phyloP scores from a whole-genome alignment of 768 basidiomycete species.

The Lentinula detonsa region DNA sequence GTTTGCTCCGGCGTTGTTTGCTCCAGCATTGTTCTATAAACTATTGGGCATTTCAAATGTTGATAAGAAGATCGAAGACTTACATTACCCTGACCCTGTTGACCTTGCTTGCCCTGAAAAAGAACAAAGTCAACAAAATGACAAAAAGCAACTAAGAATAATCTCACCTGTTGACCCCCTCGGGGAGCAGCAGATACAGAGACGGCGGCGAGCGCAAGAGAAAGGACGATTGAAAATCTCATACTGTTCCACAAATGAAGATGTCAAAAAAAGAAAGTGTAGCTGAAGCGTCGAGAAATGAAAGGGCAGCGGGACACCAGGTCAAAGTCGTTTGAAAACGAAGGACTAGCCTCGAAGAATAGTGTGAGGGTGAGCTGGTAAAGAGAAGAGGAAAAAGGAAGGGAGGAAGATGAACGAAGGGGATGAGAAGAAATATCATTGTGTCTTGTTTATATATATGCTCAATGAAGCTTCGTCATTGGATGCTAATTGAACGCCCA shows the following conservation, averaged over 20 bases:
- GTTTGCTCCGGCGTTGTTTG: not conserved
- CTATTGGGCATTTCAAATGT: not conserved
- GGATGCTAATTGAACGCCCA: not conserved
- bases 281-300: constrained; percentile 7
- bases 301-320: constrained; percentile 11
- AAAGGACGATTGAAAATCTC: constrained; percentile 22
- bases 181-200: constrained; percentile 15
- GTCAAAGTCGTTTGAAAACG: constrained; percentile 11
- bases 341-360: constrained; percentile 9
- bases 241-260: constrained; percentile 17
- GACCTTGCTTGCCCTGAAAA: constrained; percentile 2
- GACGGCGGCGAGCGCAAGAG: constrained; percentile 16
- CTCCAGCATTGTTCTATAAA: not conserved
- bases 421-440: not conserved
- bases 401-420: not conserved
- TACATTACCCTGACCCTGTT: not conserved
- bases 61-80: not conserved
- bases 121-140: constrained; percentile 2
- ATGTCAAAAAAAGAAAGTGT: constrained; percentile 10
- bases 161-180: constrained; percentile 1
- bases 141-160: not conserved
- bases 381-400: not conserved
- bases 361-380: not conserved
- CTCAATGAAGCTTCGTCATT: not conserved
- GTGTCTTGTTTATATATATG: not conserved